Evolutionary conservation across 1,139 yeast genomes (phyloP), one percentile per base, ranked within the genome.

Genomic region (Casaregolazyma suthepensis): DNA sequence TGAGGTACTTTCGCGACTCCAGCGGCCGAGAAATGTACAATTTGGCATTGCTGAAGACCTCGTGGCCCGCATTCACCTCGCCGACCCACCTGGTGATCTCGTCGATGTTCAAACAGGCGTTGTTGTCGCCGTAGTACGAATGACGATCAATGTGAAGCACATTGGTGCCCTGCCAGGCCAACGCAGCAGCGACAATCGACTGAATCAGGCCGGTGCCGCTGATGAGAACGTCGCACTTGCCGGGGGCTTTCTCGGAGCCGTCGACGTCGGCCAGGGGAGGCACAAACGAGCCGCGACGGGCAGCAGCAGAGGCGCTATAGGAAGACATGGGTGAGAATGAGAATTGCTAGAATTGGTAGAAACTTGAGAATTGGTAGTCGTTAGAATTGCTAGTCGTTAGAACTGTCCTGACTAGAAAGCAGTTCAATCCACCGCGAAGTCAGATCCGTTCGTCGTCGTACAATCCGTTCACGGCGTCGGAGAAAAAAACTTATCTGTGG

Each of bases 151-250:
- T 81, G 68, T 93, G 99, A 53, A 93, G 75, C 17, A 93, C 97
- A 59, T 79, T 83, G 17, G 93, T 84, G 13, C 98, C 98, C 64
- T 89, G 96, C 98, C 99, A 93, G 15, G 97, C 86, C 53, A 93
- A 75, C 0, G 98, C 93, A 3, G 98, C 96, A 0, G 98, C 96
- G 54, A 91, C 73, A 13, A 94, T 83, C 62, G 90, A 81, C 69
- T 94, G 96, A 3, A 83, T 84, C 48, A 94, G 75, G 1, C 98
- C 98, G 0, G 99, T 93, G 38, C 99, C 99, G 61, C 87, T 79
- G 54, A 93, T 85, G 47, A 93, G 76, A 23, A 93, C 96, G 66
- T 93, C 99, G 63, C 89, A 88, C 26, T 63, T 55, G 23, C 67
- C 67, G 5, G 69, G 66, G 17, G 63, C 57, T 29, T 56, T 44